phyloP scores from a whole-genome alignment of 1,284 basidiomycete genomes.

The Ceratobasidium papillatum region DNA sequence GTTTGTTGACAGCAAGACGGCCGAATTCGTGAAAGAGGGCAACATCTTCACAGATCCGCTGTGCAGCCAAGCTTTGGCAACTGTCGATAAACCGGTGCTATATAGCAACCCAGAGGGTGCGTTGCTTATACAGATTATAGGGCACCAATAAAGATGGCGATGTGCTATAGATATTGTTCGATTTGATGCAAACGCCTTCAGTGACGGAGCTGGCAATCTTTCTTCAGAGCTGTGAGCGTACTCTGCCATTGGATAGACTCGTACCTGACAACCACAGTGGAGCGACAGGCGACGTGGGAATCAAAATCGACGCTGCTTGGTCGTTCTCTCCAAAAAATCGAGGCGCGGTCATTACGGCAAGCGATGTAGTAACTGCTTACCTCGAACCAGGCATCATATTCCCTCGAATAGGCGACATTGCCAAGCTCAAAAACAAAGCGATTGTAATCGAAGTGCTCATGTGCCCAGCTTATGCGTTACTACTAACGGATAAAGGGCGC shows the following conservation, averaged over 20 bases:
- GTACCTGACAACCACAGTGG: neutral
- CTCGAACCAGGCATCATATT: constrained; percentile 8
- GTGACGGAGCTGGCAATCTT: neutral
- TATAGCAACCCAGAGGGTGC: constrained; percentile 9
- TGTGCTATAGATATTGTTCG: neutral
- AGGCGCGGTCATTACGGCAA: constrained; percentile 13
- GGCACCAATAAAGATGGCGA: neutral
- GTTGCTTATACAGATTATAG: neutral
- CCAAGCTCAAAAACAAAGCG: constrained; percentile 23
- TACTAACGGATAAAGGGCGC: constrained; percentile 14
- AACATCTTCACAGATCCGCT: constrained; percentile 24
- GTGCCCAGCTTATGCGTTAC: constrained; percentile 28
- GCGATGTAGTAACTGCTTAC: constrained; percentile 5
- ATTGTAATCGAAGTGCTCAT: constrained; percentile 9
- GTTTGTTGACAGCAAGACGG: constrained; percentile 9
- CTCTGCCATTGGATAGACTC: neutral
- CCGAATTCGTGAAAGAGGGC: constrained; percentile 20
- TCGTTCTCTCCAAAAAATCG: neutral
- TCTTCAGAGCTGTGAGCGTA: constrained; percentile 4
- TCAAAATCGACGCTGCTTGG: constrained; percentile 3
- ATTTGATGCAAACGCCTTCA: neutral
- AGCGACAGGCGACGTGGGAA: constrained; percentile 17
- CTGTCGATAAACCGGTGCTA: neutral
- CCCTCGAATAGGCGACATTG: neutral
- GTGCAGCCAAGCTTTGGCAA: neutral